Percentiles rank a stretch among this genome's conserved stretches.
Evolutionary conservation across 208 protist genomes (phyloP).

Genomic region (Tritrichomonas foetus): DNA sequence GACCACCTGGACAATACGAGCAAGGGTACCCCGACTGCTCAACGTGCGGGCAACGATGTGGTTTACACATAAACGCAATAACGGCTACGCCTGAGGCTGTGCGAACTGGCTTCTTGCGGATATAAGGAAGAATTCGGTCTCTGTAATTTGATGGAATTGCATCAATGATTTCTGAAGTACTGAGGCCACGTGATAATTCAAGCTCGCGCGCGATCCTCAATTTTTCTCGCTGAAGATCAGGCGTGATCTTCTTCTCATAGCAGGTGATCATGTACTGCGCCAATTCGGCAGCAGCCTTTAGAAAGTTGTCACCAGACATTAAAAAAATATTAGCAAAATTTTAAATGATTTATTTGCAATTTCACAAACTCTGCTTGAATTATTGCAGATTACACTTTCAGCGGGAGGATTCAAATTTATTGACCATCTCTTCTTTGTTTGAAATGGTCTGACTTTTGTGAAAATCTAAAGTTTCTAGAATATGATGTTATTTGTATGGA

Average conservation of each 20-base stretch:
- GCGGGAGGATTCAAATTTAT: no score
- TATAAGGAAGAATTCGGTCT: conserved; percentile 61
- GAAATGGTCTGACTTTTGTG: no score
- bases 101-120: conserved; percentile 75
- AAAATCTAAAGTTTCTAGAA: no score
- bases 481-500: no score
- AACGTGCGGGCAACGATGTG: conserved; percentile 81
- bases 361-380: no score
- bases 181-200: neutral
- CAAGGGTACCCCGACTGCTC: conserved; percentile 76
- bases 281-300: neutral
- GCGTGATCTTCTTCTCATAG: neutral
- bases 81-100: conserved; percentile 73
- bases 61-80: conserved; percentile 80
- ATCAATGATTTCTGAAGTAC: conserved; percentile 26
- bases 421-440: no score
- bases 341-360: no score
- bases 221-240: neutral
- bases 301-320: no score
- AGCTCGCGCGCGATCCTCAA: neutral
- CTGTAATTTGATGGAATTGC: conserved; percentile 42
- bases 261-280: neutral
- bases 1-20: conserved; percentile 78
- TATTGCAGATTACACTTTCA: no score
- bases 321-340: no score